Conservation (phyloP, 768 basidiomycete genomes). For the Plicaturopsis crispa region DNA sequence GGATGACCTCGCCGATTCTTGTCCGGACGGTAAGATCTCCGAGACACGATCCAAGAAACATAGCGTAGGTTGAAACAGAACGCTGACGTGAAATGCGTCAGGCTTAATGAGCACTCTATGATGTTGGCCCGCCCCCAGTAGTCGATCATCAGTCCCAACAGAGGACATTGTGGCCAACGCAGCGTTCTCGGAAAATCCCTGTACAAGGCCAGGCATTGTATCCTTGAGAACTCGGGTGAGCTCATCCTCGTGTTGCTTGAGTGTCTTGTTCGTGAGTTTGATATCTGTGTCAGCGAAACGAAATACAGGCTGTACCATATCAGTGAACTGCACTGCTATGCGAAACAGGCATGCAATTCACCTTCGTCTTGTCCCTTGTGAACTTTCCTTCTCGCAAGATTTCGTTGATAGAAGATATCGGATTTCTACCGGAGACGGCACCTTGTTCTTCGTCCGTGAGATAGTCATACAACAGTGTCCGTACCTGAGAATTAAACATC, state of each 20-base stretch:
- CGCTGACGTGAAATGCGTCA: slow-evolving; percentile 90
- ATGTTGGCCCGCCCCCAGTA: slow-evolving; percentile 65
- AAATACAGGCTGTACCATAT: slow-evolving; percentile 61
- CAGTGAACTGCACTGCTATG: neutral
- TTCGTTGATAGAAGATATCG: slow-evolving; percentile 91
- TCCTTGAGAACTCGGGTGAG: slow-evolving; percentile 78
- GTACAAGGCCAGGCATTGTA: slow-evolving; percentile 90
- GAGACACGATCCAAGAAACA: slow-evolving; percentile 72
- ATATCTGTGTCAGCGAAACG: slow-evolving; percentile 86
- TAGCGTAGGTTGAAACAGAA: slow-evolving; percentile 91
- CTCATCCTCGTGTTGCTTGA: slow-evolving; percentile 78
- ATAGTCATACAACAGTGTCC: slow-evolving; percentile 80
- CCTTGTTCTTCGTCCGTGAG: slow-evolving; percentile 88
- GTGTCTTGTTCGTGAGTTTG: slow-evolving; percentile 57
- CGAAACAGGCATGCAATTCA: slow-evolving; percentile 17
- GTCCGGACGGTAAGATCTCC: slow-evolving; percentile 64
- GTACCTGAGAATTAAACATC: slow-evolving; percentile 45
- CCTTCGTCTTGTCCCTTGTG: slow-evolving; percentile 74
- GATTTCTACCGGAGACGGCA: slow-evolving; percentile 71
- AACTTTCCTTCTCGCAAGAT: slow-evolving; percentile 80
- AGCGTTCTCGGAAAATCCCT: slow-evolving; percentile 55
- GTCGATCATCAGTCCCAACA: slow-evolving; percentile 65
- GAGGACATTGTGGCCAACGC: slow-evolving; percentile 41
- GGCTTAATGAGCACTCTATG: slow-evolving; percentile 84
- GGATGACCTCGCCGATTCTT: slow-evolving; percentile 58